Evolutionary conservation across 768 basidiomycete genomes (phyloP).

Genomic region (Pulveroboletus ravenelii): DNA sequence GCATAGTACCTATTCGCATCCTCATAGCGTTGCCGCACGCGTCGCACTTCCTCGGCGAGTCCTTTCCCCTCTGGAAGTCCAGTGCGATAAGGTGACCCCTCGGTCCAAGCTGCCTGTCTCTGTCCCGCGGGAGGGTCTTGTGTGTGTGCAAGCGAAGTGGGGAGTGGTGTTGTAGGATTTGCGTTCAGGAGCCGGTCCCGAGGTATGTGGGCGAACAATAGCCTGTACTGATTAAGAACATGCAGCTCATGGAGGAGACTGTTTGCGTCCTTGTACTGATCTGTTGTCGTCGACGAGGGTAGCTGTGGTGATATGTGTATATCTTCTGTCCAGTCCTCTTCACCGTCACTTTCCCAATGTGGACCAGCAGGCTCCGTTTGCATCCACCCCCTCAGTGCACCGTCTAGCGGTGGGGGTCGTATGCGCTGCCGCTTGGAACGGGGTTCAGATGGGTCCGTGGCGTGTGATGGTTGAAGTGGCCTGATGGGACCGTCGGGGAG

Average conservation of each 20-base stretch:
- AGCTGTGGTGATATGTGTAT: conserved; percentile 27
- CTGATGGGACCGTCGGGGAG: conserved; percentile 12
- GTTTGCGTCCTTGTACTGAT: conserved; percentile 58
- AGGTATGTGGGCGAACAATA: conserved; percentile 33
- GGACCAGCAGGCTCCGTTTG: conserved; percentile 1
- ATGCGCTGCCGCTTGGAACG: conserved; percentile 52
- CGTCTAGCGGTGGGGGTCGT: conserved; percentile 49
- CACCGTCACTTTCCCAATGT: conserved; percentile 25
- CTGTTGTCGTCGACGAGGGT: conserved; percentile 11
- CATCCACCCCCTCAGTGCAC: conserved; percentile 45
- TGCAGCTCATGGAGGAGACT: conserved; percentile 67
- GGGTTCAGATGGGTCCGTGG: conserved; percentile 19
- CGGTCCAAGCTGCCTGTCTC: neutral
- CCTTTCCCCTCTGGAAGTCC: conserved; percentile 10
- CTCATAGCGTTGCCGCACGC: conserved; percentile 58
- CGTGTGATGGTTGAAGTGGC: conserved; percentile 9
- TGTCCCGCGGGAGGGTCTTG: conserved; percentile 3
- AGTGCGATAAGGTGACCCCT: conserved; percentile 3
- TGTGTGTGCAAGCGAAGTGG: neutral
- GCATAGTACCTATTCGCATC: conserved; percentile 55
- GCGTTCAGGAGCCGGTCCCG: conserved; percentile 9
- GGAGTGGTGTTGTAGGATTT: neutral
- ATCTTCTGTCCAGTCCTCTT: conserved; percentile 32
- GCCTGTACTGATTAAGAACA: conserved; percentile 59
- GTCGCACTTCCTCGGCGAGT: conserved; percentile 37